These are phyloP conservation scores for Acrocalymma vagum DNA, from an alignment of 2,329 filamentous ascomycete genomes.

Conservation along the genomic window DNA sequence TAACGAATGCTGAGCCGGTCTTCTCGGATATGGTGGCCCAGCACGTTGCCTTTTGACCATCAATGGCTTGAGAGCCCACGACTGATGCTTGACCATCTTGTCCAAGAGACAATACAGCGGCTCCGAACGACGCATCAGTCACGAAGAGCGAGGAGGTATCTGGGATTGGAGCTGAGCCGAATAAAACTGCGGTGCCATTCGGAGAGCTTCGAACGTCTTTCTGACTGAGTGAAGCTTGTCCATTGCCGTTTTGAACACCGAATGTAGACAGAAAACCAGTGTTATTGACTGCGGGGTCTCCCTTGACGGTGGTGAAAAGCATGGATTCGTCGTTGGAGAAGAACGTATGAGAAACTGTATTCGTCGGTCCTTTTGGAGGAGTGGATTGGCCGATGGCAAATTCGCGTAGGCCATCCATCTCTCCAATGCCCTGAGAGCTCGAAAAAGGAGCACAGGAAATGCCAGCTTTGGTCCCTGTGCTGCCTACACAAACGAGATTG, in stretches of 20 bases:
- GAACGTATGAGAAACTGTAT: constrained; percentile 67
- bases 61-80: constrained; percentile 48
- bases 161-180: constrained; percentile 60
- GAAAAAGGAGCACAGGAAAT: constrained; percentile 45
- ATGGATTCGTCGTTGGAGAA: constrained; percentile 63
- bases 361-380: constrained; percentile 64
- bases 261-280: constrained; percentile 65
- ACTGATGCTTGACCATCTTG: constrained; percentile 39
- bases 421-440: constrained; percentile 28
- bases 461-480: constrained; percentile 41
- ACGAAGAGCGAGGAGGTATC: constrained; percentile 55
- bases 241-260: constrained; percentile 45
- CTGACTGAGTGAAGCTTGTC: constrained; percentile 12
- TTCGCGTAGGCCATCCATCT: constrained; percentile 35
- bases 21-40: constrained; percentile 61
- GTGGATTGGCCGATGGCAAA: constrained; percentile 64
- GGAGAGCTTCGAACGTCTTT: constrained; percentile 52
- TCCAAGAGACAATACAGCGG: constrained; percentile 57
- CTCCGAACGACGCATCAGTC: constrained; percentile 67
- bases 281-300: constrained; percentile 61
- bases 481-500: constrained; percentile 43
- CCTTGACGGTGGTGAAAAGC: constrained; percentile 67
- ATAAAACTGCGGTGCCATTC: constrained; percentile 63
- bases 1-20: constrained; percentile 65
- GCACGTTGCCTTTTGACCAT: constrained; percentile 64